phyloP scores from a whole-genome alignment of 2,329 filamentous ascomycete genomes.

The Neurospora crassa region DNA sequence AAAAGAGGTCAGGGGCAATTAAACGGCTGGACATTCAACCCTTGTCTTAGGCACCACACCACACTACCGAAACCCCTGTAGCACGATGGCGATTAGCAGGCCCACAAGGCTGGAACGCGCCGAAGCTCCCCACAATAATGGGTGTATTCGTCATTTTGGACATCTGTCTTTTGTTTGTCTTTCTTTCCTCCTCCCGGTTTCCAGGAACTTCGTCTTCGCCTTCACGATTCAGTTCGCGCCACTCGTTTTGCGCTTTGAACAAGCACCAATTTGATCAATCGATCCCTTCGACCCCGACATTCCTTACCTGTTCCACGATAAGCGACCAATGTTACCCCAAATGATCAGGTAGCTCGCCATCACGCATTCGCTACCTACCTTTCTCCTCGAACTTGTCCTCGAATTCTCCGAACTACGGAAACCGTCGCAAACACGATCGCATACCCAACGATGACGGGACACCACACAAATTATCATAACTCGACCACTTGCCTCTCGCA shows the following conservation, averaged over 20 bases:
- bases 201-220: not conserved
- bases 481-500: constrained; percentile 32
- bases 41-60: not conserved
- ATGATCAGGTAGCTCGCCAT: not conserved
- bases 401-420: not conserved
- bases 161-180: not conserved
- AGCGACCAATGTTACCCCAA: not conserved
- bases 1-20: not conserved
- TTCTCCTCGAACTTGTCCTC: not conserved
- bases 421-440: not conserved
- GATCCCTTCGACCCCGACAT: not conserved
- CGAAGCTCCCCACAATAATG: not conserved
- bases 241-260: not conserved
- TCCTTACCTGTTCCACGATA: not conserved
- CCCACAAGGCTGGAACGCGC: not conserved
- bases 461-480: constrained; percentile 1
- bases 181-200: not conserved
- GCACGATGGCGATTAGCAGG: not conserved
- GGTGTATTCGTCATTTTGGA: not conserved
- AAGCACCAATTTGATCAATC: not conserved
- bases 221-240: not conserved
- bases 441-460: constrained; percentile 18
- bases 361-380: not conserved
- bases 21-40: not conserved
- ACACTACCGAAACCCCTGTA: not conserved